Evolutionary conservation across 768 basidiomycete species (phyloP).

Genomic region (Cystobasidium tubakii): DNA sequence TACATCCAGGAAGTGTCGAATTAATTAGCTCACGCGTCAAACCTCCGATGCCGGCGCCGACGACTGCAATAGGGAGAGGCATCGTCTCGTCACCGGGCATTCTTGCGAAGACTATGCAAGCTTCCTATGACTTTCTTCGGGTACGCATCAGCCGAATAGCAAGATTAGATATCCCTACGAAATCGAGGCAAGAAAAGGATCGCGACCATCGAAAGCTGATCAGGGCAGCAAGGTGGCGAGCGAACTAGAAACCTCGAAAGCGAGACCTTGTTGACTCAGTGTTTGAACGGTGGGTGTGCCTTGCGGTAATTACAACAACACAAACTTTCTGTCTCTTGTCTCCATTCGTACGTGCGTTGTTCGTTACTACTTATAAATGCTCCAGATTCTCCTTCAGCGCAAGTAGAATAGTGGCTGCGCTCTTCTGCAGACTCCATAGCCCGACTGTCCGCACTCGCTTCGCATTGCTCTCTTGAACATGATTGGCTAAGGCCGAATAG

Average conservation of each 20-base stretch:
- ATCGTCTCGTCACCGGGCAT: not conserved
- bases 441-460: conserved; percentile 83
- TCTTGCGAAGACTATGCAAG: not conserved
- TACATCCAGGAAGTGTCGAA: not conserved
- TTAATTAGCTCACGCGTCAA: conserved; percentile 2
- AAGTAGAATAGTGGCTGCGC: conserved; percentile 70
- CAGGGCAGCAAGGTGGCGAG: not conserved
- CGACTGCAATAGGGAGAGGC: conserved; percentile 2
- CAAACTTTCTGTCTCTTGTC: no score
- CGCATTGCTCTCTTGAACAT: conserved; percentile 76
- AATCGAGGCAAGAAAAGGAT: no score
- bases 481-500: conserved; percentile 88
- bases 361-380: not conserved
- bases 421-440: conserved; percentile 90
- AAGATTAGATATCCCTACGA: no score
- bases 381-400: conserved; percentile 33
- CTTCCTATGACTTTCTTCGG: no score
- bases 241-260: no score
- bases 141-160: no score
- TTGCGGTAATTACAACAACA: no score
- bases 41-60: conserved; percentile 29
- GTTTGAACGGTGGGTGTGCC: no score
- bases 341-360: no score
- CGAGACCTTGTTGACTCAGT: no score
- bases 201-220: not conserved